Base-by-base conservation (phyloP, 768 basidiomycete genomes). In the Trametes sanguinea region DNA sequence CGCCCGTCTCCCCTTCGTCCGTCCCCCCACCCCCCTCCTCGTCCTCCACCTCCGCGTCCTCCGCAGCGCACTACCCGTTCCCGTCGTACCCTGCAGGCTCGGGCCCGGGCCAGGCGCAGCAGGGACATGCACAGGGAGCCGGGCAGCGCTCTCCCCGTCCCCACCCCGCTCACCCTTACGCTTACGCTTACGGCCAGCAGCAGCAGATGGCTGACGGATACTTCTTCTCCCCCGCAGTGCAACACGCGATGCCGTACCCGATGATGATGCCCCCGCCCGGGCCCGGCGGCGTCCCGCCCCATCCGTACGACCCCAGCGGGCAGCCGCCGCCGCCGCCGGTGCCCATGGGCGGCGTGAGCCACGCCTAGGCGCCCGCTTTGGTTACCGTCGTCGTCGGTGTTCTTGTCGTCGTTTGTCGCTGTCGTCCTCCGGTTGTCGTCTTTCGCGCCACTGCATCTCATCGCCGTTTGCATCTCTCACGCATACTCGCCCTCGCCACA, bases 211-310 rank as follows among this genome's bases (percentile, higher is more conserved):
- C 57, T 64, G 63, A 64, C 51, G 63, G 58, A 66, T 70, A 60
- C 60, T 40, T 45, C 58, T 17, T 60, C 11, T 37, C 35, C 53
- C 45, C 30, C 54, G 65, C 76, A 94, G 92, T 94, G 73, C 87
- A 87, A 75, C 92, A 93, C 68, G 90, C 92, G 37, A 85, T 90
- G 65, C 88, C 90, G 50, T 94, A 94, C 73, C 88, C 83, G n/a
- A 90, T 92, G 89, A 94, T 94, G 90, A 92, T 92, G 88, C 89
- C 86, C 57, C 89, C 88, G 57, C 88, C 88, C 13, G 86, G 87
- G 52, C 83, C 80, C 60, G 77, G 76, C n/a, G 82, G 78, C 46
- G 83, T 83, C 43, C 88, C 87, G 64, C 91, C 81, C 7, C 83
- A 92, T 71, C 83, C 82, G 37, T 93, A 92, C 74, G 90, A 93